These are phyloP conservation scores for Cystobasidium ongulense DNA, from an alignment of 768 basidiomycete species.

Conservation along the genomic window DNA sequence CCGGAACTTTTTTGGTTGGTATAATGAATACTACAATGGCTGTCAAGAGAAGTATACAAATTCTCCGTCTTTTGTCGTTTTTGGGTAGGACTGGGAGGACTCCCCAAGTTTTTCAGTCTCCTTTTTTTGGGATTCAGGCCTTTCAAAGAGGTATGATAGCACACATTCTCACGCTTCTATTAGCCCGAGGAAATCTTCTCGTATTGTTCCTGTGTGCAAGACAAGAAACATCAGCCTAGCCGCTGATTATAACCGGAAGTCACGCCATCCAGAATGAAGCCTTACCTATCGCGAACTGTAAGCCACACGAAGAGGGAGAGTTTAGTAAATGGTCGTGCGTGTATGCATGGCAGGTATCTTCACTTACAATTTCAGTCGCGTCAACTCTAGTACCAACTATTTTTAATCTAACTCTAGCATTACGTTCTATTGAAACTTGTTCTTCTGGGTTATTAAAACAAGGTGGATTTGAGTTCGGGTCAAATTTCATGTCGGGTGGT, in stretches of 20 bases:
- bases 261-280: neutral
- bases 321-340: too few relatives aligned
- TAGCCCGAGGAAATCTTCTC: conserved; percentile 29
- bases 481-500: conserved; percentile 86
- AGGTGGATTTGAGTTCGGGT: conserved; percentile 93
- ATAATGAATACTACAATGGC: too few relatives aligned
- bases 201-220: conserved; percentile 22
- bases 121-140: neutral
- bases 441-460: conserved; percentile 55
- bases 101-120: too few relatives aligned
- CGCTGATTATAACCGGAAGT: neutral
- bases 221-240: neutral
- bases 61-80: too few relatives aligned
- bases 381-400: conserved; percentile 98
- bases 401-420: conserved; percentile 72
- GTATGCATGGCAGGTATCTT: too few relatives aligned
- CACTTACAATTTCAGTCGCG: conserved; percentile 80
- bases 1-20: too few relatives aligned
- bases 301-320: neutral
- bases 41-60: too few relatives aligned
- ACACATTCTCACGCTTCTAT: conserved; percentile 24
- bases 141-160: too few relatives aligned
- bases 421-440: conserved; percentile 87
- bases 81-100: too few relatives aligned
- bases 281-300: conserved; percentile 23